Base-by-base conservation (phyloP, 495 filamentous ascomycete species). In the Staphylotrichum tortipilum region DNA sequence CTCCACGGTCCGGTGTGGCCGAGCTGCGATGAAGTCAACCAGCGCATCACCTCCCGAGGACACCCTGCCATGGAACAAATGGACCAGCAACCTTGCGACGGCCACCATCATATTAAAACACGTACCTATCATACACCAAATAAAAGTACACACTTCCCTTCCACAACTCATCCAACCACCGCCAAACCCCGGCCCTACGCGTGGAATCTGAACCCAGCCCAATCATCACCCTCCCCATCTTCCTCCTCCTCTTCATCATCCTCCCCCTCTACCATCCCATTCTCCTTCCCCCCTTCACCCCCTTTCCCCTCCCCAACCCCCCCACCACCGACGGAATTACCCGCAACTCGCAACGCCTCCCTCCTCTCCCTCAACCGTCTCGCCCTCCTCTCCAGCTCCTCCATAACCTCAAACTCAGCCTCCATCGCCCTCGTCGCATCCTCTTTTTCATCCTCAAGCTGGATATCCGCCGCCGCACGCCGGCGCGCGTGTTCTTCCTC, bases 351-450 rank as follows among this genome's bases (percentile, higher is more conserved):
- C 54, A 79, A 52, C 19, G 68, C 72, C 53, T 78, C 78, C 33
- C 81, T 65, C 39, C 71, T 81, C 56, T 90, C 85, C 58, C 89
- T 85, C 52, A 98, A 65, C 57, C 74, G 78, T 58, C 75, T 72
- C 7, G 95, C 85, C 33, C 90, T 77, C 55, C 81, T 80, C 66
- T 96, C 92, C 38, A 95, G 75, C 46, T 80, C 80, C 61, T 92
- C 88, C 91, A 97, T 96, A 62, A 92, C 83, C 44, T 94, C 92
- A 62, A 97, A 88, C 64, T 98, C 92, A 49, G 86, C 82, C 63
- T 91, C 82, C 49, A 96, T 64, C 47, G 82, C 78, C 40, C 85
- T 77, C 18, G 80, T 83, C 4, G 90, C 89, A 58, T 94, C 89
- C 59, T 95, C 89, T 19, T 82, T 82, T 69, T 94, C 88, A 15